Evolutionary conservation across 1,139 yeast genomes (phyloP).

Genomic region (Pneumocystis sp.): DNA sequence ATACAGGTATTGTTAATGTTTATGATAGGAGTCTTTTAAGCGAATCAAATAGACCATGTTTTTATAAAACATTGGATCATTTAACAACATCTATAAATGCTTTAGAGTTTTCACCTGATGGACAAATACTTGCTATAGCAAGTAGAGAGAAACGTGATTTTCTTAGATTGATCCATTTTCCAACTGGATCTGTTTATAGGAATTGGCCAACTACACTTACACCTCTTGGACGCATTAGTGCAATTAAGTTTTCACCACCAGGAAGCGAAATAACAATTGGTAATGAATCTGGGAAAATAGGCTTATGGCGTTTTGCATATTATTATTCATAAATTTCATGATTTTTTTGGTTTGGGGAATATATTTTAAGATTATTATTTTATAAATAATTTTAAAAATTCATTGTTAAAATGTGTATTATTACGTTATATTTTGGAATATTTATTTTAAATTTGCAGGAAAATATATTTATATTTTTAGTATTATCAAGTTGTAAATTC

Average conservation of each 20-base stretch:
- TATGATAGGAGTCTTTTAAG: constrained; percentile 42
- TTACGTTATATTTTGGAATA: background rate
- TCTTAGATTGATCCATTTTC: constrained; percentile 70
- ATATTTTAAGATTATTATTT: background rate
- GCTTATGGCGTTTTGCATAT: constrained; percentile 80
- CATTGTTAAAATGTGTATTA: background rate
- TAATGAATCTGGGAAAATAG: constrained; percentile 77
- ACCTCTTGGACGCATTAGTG: constrained; percentile 83
- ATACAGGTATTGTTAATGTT: constrained; percentile 76
- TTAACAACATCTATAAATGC: constrained; percentile 57
- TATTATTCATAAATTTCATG: constrained; percentile 25
- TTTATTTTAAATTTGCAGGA: background rate
- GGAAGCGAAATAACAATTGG: constrained; percentile 79
- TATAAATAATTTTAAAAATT: constrained; percentile 1
- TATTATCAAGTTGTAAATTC: background rate
- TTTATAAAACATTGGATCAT: constrained; percentile 42
- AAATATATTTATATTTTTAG: background rate
- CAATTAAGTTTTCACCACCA: constrained; percentile 67
- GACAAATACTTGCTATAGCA: constrained; percentile 75
- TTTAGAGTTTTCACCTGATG: constrained; percentile 67
- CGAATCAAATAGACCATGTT: constrained; percentile 25
- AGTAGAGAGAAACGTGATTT: constrained; percentile 80
- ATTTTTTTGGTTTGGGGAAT: background rate
- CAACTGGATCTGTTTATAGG: constrained; percentile 69
- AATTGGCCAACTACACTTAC: constrained; percentile 98